Conservation (phyloP, 345 rosid genomes). For the Gossypium stocksii region DNA sequence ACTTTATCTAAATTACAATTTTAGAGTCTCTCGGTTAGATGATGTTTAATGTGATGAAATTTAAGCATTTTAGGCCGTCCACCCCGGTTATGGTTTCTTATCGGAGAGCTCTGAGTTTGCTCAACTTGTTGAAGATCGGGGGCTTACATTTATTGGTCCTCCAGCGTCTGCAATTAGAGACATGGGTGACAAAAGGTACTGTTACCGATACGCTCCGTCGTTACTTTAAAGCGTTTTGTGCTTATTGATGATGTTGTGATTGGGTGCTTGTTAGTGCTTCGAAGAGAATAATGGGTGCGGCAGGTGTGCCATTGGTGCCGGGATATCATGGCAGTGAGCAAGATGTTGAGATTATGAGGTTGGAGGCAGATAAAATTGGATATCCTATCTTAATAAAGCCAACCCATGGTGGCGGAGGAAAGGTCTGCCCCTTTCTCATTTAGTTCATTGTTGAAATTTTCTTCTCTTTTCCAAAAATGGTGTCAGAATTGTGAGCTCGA, state of each 20-base stretch:
- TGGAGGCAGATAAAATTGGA: constrained; percentile 85
- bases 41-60: neutral
- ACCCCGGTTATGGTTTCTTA: constrained; percentile 89
- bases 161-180: constrained; percentile 89
- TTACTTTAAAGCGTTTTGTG: neutral
- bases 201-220: neutral
- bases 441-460: neutral
- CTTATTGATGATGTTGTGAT: neutral
- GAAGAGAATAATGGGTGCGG: constrained; percentile 97
- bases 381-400: constrained; percentile 87
- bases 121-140: constrained; percentile 72
- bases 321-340: constrained; percentile 91
- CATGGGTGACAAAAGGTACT: constrained; percentile 96
- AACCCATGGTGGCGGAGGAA: constrained; percentile 96
- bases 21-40: neutral
- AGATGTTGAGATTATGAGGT: constrained; percentile 76
- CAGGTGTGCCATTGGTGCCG: constrained; percentile 91
- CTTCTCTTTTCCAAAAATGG: neutral
- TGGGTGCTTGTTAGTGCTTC: constrained; percentile 57
- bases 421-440: constrained; percentile 37
- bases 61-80: constrained; percentile 57
- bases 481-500: neutral
- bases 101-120: constrained; percentile 88
- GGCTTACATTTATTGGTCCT: constrained; percentile 80
- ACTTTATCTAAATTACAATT: neutral